phyloP scores from a whole-genome alignment of 352 stramenopile genomes.

The Phytopythium oedochilum region DNA sequence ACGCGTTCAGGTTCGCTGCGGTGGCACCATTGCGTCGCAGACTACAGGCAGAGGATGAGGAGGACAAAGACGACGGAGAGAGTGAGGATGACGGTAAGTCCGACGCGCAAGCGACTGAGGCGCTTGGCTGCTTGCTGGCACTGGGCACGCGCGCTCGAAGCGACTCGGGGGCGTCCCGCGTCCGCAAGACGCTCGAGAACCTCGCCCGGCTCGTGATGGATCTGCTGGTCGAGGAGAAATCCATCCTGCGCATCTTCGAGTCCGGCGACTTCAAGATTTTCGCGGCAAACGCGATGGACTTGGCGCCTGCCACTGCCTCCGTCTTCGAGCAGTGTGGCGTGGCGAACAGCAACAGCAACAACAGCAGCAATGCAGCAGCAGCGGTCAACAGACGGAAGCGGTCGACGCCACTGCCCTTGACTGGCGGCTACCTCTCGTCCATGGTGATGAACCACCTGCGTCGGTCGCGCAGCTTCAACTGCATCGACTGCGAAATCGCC shows the following conservation, averaged over 20 bases:
- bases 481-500: slow-evolving; percentile 3
- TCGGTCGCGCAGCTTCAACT: slow-evolving; percentile 34
- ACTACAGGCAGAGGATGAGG: not conserved
- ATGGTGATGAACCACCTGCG: slow-evolving; percentile 11
- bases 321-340: slow-evolving; percentile 33
- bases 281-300: slow-evolving; percentile 24
- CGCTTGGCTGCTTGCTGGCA: slow-evolving; percentile 56
- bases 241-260: slow-evolving; percentile 50
- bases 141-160: slow-evolving; percentile 45
- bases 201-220: slow-evolving; percentile 59
- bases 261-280: slow-evolving; percentile 69
- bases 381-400: not conserved
- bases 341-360: slow-evolving; percentile 1
- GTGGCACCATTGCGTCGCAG: slow-evolving; percentile 37
- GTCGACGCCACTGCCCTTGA: slow-evolving; percentile 10
- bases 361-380: not conserved
- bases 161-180: slow-evolving; percentile 26
- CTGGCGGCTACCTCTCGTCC: slow-evolving; percentile 10
- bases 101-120: slow-evolving; percentile 1
- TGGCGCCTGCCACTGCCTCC: slow-evolving; percentile 10
- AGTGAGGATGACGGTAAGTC: not conserved
- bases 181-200: slow-evolving; percentile 58
- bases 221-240: slow-evolving; percentile 48
- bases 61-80: slow-evolving; percentile 6
- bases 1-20: slow-evolving; percentile 58